phyloP scores from a whole-genome alignment of 2,329 filamentous ascomycete genomes.

The Cercospora sp. region DNA sequence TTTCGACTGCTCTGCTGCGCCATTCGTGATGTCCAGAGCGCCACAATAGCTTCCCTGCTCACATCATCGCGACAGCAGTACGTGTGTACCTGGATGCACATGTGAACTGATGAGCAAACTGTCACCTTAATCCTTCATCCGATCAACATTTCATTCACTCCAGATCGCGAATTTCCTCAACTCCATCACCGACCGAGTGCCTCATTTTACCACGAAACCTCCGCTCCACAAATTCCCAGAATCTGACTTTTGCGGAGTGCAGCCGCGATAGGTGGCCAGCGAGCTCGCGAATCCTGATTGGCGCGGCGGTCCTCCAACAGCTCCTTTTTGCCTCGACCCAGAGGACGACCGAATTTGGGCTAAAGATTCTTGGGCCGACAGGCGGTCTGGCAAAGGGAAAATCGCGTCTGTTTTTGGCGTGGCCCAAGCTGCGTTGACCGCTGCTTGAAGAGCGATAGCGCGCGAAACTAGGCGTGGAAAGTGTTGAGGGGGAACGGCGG shows the following conservation, averaged over 20 bases:
- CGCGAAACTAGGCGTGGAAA: not conserved
- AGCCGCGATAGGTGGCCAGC: not conserved
- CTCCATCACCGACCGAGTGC: not conserved
- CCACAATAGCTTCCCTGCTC: not conserved
- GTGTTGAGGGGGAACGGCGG: not conserved
- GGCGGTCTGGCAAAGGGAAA: not conserved
- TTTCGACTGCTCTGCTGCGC: not conserved
- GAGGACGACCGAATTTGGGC: not conserved
- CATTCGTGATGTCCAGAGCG: not conserved
- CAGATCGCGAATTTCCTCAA: not conserved
- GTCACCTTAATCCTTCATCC: not conserved
- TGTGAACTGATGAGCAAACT: not conserved
- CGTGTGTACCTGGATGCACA: not conserved
- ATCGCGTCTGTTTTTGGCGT: not conserved
- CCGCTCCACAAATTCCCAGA: not conserved
- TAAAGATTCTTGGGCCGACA: not conserved
- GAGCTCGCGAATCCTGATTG: not conserved
- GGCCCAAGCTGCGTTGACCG: not conserved
- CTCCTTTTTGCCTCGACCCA: not conserved
- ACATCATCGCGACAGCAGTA: not conserved
- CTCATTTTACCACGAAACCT: not conserved
- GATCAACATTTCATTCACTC: not conserved
- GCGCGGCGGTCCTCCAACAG: not conserved
- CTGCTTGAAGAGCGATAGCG: not conserved
- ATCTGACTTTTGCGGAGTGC: slow-evolving; percentile 2